Evolutionary conservation across 805 yeast species (phyloP), one percentile per base, ranked within the genome.

Genomic region (Zygoascus tannicola): DNA sequence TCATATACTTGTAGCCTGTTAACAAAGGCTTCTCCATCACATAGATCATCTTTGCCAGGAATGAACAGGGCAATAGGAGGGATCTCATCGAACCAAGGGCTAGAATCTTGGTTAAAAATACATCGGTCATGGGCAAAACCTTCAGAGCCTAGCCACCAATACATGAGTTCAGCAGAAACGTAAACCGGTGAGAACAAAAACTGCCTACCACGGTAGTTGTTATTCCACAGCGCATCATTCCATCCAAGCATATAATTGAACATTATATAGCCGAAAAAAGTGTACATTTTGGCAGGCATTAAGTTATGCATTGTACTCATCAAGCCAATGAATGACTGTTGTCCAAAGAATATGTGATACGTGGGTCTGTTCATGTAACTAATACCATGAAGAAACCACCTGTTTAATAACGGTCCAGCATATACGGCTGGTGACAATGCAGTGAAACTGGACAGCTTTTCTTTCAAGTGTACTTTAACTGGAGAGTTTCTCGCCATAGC

Each of bases 341-440:
- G 67, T 0, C 98, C 98, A 62, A 87, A 85, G 32, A 81, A 66
- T 37, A 50, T 28, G 28, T 58, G 57, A 50, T 56, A 67, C 5
- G 45, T 41, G 4, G 38, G 32, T 8, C 49, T 44, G 8, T 58
- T 50, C 23, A 58, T 47, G 34, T 42, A 26, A 5, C 66, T 50
- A 10, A 64, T 47, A 36, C 56, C 44, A 45, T 51, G 50, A 40
- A 67, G 52, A 48, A 58, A 65, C 60, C 65, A 57, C 5, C 66
- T 75, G 52, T 82, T 75, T 22, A 90, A 67, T 37, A 87, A 63
- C 1, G 77, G 68, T 0, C 97, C 97, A 0, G 94, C 94, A 57
- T 76, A 92, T 2, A 87, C 80, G 0, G 97, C 97, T 0, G 98
- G 97, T 0, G 97, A 84, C 43, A 90, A 63, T 0, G 90, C 85